Conservation (phyloP, 192 early-diverging fungal species). For the Geranomyces variabilis region DNA sequence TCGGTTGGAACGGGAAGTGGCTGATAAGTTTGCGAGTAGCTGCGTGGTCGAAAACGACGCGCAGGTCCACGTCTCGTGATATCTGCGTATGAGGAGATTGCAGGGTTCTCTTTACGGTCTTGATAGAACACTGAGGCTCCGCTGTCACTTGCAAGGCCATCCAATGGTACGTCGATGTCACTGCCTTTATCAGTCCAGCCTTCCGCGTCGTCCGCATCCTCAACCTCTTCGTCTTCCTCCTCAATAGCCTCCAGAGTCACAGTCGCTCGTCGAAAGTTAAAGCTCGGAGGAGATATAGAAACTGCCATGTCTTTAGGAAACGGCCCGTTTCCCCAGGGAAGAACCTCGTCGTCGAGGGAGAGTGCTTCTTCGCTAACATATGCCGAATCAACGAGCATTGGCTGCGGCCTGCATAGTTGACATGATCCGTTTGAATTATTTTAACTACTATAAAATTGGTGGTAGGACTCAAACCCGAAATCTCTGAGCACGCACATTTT, state of each 20-base stretch:
- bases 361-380: neutral
- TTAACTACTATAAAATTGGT: no score
- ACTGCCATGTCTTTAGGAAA: neutral
- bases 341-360: neutral
- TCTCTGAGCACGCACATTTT: no score
- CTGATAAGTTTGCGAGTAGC: neutral
- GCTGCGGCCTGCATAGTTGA: neutral
- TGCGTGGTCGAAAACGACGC: neutral
- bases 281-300: neutral
- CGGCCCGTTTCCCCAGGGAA: neutral
- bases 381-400: neutral
- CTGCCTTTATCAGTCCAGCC: neutral
- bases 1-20: constrained; percentile 15
- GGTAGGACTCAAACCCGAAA: no score
- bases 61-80: neutral
- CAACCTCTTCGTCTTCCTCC: neutral
- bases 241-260: neutral
- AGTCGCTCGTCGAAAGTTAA: neutral
- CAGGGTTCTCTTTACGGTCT: no score
- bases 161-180: neutral
- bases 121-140: no score
- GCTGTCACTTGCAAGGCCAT: neutral
- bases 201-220: neutral
- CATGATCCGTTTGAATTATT: no score
- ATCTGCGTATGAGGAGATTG: no score